Evolutionary conservation across 2,329 filamentous ascomycete genomes (phyloP).

Genomic region (Dichotomopilus funicola): DNA sequence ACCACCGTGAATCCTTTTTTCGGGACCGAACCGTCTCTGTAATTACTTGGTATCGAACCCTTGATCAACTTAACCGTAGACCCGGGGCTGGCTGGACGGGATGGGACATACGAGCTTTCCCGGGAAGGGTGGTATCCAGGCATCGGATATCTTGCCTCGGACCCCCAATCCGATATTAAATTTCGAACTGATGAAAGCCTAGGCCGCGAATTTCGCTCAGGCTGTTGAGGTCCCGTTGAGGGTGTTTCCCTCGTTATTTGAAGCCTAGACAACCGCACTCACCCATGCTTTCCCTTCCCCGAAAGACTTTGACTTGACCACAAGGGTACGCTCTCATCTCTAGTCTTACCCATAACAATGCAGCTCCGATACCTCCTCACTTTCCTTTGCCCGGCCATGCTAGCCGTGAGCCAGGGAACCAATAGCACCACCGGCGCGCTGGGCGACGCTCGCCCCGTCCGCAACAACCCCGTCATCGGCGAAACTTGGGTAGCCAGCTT

Average conservation of each 20-base stretch:
- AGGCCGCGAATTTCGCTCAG: too few species aligned
- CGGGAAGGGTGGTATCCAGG: background rate
- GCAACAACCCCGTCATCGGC: slow-evolving; percentile 23
- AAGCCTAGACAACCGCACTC: too few species aligned
- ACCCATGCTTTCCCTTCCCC: too few species aligned
- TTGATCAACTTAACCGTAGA: slow-evolving; percentile 19
- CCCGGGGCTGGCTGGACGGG: slow-evolving; percentile 7
- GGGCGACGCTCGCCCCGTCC: slow-evolving; percentile 21
- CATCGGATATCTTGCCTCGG: background rate
- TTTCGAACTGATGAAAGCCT: background rate
- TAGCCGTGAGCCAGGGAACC: slow-evolving; percentile 13
- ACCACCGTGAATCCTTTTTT: too few species aligned
- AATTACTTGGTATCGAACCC: background rate
- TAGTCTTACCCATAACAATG: background rate
- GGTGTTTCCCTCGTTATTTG: too few species aligned
- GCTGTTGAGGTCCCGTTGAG: too few species aligned
- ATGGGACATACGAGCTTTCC: background rate
- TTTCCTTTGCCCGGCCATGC: slow-evolving; percentile 14
- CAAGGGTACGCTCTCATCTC: too few species aligned
- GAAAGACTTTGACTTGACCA: too few species aligned
- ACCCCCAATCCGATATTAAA: slow-evolving; percentile 6
- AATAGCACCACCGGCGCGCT: slow-evolving; percentile 20
- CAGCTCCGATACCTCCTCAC: background rate
- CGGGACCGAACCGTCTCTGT: background rate
- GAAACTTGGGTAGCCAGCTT: slow-evolving; percentile 22